Evolutionary conservation across 768 basidiomycete species (phyloP).

Genomic region (Podaxis mareebaensis): DNA sequence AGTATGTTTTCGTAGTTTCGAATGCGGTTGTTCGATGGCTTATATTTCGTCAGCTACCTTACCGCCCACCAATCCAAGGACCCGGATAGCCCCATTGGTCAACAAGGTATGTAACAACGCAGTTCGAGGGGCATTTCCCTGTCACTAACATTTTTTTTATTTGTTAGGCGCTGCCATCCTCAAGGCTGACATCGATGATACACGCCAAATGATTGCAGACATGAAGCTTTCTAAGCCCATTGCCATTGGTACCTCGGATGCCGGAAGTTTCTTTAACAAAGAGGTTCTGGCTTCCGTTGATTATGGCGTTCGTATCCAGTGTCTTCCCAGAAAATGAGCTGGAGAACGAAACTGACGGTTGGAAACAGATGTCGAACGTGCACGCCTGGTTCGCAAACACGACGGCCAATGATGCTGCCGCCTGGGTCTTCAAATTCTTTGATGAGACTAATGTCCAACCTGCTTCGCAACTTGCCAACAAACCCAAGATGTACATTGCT

Average conservation of each 20-base stretch:
- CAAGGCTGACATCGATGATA: constrained; percentile 65
- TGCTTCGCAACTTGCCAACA: constrained; percentile 63
- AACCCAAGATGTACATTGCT: constrained; percentile 85
- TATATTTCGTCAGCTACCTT: constrained; percentile 50
- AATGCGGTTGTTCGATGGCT: neutral
- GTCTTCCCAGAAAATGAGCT: constrained; percentile 13
- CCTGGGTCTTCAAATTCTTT: constrained; percentile 85
- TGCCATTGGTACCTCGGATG: constrained; percentile 81
- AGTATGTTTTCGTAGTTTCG: constrained; percentile 42
- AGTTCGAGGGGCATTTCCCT: neutral
- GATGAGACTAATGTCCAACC: constrained; percentile 59
- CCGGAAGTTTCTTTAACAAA: constrained; percentile 81
- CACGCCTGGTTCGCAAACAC: constrained; percentile 93
- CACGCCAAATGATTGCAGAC: constrained; percentile 48
- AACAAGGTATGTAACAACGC: constrained; percentile 30
- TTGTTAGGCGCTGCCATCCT: constrained; percentile 57
- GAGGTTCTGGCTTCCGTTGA: constrained; percentile 61
- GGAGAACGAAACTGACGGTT: constrained; percentile 1
- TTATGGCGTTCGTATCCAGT: constrained; percentile 55
- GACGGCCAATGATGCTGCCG: constrained; percentile 67
- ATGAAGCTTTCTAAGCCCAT: constrained; percentile 65
- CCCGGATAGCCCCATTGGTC: constrained; percentile 59
- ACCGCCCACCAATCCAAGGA: constrained; percentile 45
- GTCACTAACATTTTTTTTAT: neutral
- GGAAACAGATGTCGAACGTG: constrained; percentile 76